phyloP scores from a whole-genome alignment of 192 early-diverging fungal species.

The Backusella australiensis region DNA sequence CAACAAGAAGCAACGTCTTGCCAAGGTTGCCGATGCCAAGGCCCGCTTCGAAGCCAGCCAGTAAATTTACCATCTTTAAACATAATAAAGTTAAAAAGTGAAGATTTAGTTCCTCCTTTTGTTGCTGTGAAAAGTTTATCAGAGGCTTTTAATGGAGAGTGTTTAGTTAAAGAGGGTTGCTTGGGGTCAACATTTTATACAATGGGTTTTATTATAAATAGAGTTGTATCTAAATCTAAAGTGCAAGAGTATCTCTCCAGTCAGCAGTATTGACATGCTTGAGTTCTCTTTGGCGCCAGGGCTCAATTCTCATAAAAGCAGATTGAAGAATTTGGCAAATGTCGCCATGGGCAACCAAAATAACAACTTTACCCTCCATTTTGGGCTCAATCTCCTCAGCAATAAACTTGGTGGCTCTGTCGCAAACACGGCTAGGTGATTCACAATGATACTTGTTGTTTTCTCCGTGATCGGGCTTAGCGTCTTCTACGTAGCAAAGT shows the following conservation, averaged over 20 bases:
- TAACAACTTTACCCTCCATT: slow-evolving; percentile 23
- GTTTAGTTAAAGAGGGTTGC: background rate
- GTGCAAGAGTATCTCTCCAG: slow-evolving; percentile 32
- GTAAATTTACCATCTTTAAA: background rate
- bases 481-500: slow-evolving; percentile 44
- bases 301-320: slow-evolving; percentile 38
- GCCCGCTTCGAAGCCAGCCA: slow-evolving; percentile 24
- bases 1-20: slow-evolving; percentile 90
- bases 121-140: background rate
- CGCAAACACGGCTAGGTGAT: slow-evolving; percentile 22
- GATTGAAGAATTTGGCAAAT: slow-evolving; percentile 50
- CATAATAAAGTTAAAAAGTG: background rate
- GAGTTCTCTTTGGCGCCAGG: slow-evolving; percentile 45
- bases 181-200: background rate
- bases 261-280: slow-evolving; percentile 46
- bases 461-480: slow-evolving; percentile 20
- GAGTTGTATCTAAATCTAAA: background rate
- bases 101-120: background rate
- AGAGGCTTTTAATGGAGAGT: background rate
- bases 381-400: slow-evolving; percentile 31
- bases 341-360: slow-evolving; percentile 55
- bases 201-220: background rate
- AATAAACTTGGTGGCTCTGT: slow-evolving; percentile 30
- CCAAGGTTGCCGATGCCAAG: slow-evolving; percentile 88
- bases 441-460: slow-evolving; percentile 17